A percentile compares a stretch with the other conserved stretches of the same genome.
phyloP scores from a whole-genome alignment of 2,329 filamentous ascomycete genomes.

The Fusarium sp. region DNA sequence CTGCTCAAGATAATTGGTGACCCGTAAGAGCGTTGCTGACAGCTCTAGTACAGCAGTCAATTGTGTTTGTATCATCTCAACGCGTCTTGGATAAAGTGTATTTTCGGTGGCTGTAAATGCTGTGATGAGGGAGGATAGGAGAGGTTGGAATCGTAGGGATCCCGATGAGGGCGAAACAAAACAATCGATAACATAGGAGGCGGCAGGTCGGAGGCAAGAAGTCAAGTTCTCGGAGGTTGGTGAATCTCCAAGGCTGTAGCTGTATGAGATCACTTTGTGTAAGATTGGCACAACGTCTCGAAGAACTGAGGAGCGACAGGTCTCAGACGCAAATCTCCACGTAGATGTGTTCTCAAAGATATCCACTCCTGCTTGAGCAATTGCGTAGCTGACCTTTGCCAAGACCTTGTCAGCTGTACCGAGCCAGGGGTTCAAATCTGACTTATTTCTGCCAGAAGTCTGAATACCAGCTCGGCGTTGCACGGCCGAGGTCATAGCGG shows the following conservation, averaged over 20 bases:
- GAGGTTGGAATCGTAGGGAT: conserved; percentile 80
- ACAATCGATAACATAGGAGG: conserved; percentile 79
- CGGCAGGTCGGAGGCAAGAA: conserved; percentile 76
- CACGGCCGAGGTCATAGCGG: conserved; percentile 77
- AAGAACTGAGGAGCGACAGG: conserved; percentile 77
- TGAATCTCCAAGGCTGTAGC: conserved; percentile 79
- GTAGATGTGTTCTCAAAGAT: conserved; percentile 86
- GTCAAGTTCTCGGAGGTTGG: conserved; percentile 62
- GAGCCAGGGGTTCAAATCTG: conserved; percentile 69
- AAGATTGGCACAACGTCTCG: conserved; percentile 76
- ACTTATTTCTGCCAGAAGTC: conserved; percentile 59
- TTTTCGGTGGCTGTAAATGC: conserved; percentile 63
- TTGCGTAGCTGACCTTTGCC: conserved; percentile 76
- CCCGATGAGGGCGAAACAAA: conserved; percentile 79
- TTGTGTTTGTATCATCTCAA: conserved; percentile 70
- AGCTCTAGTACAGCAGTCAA: conserved; percentile 74
- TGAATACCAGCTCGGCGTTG: conserved; percentile 71
- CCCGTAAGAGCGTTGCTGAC: conserved; percentile 76
- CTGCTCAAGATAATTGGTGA: conserved; percentile 73
- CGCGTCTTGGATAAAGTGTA: conserved; percentile 70
- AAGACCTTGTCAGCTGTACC: conserved; percentile 84
- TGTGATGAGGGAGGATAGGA: conserved; percentile 75
- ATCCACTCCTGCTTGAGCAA: conserved; percentile 82
- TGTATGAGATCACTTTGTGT: conserved; percentile 76
- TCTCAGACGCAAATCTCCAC: conserved; percentile 81